These are phyloP conservation scores for Sphagnum magellanicum DNA, from an alignment of 228 moss, liverwort and hornwort species.

Conservation along the genomic window DNA sequence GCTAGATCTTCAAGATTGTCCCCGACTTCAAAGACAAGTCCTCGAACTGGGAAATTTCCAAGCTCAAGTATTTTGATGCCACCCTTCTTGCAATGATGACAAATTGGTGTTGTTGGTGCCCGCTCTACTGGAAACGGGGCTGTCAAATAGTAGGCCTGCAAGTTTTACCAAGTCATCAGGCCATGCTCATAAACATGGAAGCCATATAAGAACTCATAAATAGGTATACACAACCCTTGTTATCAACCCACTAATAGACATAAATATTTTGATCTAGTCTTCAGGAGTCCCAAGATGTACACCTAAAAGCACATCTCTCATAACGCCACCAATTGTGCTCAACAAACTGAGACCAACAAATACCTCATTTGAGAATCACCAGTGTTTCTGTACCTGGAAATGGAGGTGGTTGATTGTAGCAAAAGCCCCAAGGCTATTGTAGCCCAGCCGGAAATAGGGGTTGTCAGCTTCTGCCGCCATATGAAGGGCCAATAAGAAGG, in stretches of 20 bases:
- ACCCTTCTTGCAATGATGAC: conserved; percentile 20
- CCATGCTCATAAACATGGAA: no score
- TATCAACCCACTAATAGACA: no score
- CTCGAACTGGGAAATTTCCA: conserved; percentile 49
- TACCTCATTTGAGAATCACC: no score
- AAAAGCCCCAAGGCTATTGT: conserved; percentile 88
- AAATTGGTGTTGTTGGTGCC: conserved; percentile 25
- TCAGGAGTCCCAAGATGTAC: no score
- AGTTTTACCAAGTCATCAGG: no score
- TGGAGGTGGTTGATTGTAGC: conserved; percentile 93
- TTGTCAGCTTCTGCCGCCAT: conserved; percentile 77
- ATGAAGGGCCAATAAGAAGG: conserved; percentile 62
- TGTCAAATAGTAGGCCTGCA: conserved; percentile 73
- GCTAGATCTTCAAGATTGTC: conserved; percentile 51
- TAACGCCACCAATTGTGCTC: no score
- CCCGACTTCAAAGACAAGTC: conserved; percentile 55
- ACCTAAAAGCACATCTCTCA: no score
- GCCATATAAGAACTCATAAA: no score
- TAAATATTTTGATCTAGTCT: no score
- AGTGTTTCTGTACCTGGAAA: conserved; percentile 49
- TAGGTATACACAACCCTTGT: no score
- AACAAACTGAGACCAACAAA: no score
- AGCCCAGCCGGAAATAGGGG: conserved; percentile 74
- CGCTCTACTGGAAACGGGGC: conserved; percentile 82
- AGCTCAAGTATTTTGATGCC: conserved; percentile 61